Percentiles rank a stretch among this genome's conserved stretches.
Conservation (phyloP, 257 asterid species). For the Leptodermis oblonga region DNA sequence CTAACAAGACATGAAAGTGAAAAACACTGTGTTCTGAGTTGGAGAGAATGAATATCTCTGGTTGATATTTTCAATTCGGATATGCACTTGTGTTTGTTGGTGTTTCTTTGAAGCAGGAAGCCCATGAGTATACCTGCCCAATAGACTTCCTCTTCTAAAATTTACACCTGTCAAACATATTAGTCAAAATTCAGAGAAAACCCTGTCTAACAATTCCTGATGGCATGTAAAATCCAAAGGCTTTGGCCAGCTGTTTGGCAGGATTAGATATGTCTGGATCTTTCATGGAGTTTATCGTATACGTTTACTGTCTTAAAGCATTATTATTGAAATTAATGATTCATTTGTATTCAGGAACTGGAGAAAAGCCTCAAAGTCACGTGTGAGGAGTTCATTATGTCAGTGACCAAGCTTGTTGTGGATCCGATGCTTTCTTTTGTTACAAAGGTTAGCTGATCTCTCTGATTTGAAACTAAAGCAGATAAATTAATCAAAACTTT, state of each 20-base stretch:
- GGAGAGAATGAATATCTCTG: neutral
- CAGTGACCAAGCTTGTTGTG: slow-evolving; percentile 93
- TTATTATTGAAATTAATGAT: slow-evolving; percentile 17
- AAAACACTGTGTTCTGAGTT: neutral
- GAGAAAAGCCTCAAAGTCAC: slow-evolving; percentile 95
- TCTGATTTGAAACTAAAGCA: neutral
- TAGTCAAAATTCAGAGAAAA: neutral
- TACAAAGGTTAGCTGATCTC: slow-evolving; percentile 63
- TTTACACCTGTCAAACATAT: neutral
- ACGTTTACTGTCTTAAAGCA: slow-evolving; percentile 4
- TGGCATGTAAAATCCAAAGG: neutral
- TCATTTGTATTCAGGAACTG: slow-evolving; percentile 64
- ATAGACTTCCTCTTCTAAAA: neutral
- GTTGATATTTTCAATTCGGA: neutral
- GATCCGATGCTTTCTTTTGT: slow-evolving; percentile 94
- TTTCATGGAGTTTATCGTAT: neutral
- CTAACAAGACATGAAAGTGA: neutral
- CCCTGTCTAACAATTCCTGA: slow-evolving; percentile 1
- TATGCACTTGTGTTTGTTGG: neutral
- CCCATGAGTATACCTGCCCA: neutral
- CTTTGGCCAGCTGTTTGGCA: neutral
- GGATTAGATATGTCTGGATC: neutral
- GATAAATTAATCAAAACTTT: neutral
- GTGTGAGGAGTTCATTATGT: slow-evolving; percentile 96
- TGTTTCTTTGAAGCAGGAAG: neutral